phyloP scores from a whole-genome alignment of 148 eudicot genomes.

The Polygonum maritimum region DNA sequence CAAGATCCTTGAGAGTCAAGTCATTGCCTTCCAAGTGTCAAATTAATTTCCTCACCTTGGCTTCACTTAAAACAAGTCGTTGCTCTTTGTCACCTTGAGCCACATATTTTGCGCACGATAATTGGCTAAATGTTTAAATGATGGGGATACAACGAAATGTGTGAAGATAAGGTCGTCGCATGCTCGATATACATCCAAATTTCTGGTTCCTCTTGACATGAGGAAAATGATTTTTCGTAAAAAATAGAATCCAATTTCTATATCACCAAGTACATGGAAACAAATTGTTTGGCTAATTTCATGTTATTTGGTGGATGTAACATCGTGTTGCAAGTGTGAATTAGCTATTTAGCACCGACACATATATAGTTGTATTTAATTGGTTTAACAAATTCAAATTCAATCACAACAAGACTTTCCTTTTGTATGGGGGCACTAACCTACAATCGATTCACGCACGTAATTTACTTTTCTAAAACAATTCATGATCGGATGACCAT shows the following conservation, averaged over 20 bases:
- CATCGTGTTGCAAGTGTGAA: background rate
- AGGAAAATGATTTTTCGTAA: background rate
- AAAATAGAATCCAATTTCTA: background rate
- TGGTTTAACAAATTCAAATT: slow-evolving; percentile 4
- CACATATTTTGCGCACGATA: no score
- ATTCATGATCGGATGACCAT: background rate
- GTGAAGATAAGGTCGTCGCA: background rate
- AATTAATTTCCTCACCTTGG: no score
- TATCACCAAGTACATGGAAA: background rate
- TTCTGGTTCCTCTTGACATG: background rate
- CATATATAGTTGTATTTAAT: background rate
- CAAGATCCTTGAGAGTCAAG: no score
- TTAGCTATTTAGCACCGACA: background rate
- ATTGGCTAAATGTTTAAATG: background rate
- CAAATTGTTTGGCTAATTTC: background rate
- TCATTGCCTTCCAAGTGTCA: no score
- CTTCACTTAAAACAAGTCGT: no score
- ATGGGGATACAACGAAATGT: background rate
- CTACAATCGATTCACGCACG: background rate
- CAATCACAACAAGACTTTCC: background rate
- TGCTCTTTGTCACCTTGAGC: no score
- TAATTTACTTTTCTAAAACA: background rate
- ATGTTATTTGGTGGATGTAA: background rate
- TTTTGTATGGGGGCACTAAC: background rate
- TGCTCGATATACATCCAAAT: background rate